A percentile compares a stretch with the other conserved stretches of the same genome.
These are phyloP conservation scores for Calonectria multiphialidica DNA, from an alignment of 2,329 filamentous ascomycete species.

Conservation along the genomic window DNA sequence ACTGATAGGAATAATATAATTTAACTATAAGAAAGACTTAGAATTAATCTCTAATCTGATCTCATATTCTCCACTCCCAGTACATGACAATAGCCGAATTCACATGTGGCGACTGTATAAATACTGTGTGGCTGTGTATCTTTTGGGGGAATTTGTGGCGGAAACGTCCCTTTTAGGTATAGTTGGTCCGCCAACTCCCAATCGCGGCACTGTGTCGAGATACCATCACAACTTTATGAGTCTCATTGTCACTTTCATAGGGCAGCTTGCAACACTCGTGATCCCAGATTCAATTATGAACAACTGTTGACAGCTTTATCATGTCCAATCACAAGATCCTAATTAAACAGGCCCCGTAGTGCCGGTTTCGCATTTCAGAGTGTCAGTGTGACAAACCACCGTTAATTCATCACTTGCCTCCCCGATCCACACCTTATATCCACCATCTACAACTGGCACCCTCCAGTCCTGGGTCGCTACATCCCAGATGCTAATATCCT, in stretches of 20 bases:
- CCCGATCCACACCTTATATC: conserved; percentile 55
- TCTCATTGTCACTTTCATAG: not conserved
- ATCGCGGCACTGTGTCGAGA: no score
- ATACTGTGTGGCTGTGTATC: no score
- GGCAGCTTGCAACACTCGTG: not conserved
- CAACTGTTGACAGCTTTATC: not conserved
- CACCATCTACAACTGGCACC: conserved; percentile 51
- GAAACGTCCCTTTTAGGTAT: no score
- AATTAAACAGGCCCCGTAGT: conserved; percentile 22
- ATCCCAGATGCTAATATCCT: conserved; percentile 82
- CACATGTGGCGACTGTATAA: no score
- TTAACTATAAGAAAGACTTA: no score
- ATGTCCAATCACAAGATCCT: not conserved
- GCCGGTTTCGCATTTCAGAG: conserved; percentile 43
- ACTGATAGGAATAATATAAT: no score
- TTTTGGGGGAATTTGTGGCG: no score
- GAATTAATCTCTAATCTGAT: no score
- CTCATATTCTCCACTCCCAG: no score
- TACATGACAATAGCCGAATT: no score
- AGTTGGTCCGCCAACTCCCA: no score
- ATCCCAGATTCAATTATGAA: not conserved
- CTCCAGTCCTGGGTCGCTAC: conserved; percentile 77
- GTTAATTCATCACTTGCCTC: conserved; percentile 51
- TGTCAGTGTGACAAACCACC: conserved; percentile 46
- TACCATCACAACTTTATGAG: no score